Evolutionary conservation across 2,329 filamentous ascomycete genomes (phyloP), one percentile per base, ranked within the genome.

Genomic region (Dendryphion nanum): DNA sequence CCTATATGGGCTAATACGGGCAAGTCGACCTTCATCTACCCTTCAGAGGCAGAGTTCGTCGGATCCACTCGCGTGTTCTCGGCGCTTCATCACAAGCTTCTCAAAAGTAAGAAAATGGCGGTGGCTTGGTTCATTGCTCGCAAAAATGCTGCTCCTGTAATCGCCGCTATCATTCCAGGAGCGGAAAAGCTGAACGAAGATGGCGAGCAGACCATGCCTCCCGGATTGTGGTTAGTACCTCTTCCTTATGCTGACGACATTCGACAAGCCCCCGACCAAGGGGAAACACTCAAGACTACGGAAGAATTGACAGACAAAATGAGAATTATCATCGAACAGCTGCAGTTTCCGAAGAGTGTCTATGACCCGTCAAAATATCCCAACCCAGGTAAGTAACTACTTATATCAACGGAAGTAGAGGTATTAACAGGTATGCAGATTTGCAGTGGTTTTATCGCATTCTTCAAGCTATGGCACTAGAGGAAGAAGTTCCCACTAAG

Each of bases 391-490:
- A n/a, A n/a, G n/a, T n/a, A n/a, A n/a, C n/a, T n/a, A n/a, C n/a
- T n/a, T n/a, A n/a, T n/a, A n/a, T n/a, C n/a, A n/a, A n/a, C n/a
- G n/a, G n/a, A n/a, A n/a, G n/a, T n/a, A n/a, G n/a, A n/a, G n/a
- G n/a, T n/a, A n/a, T n/a, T 51, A 53, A 59, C n/a, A n/a, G n/a
- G n/a, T n/a, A n/a, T n/a, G n/a, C n/a, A n/a, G 79, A 86, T 6
- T 74, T 98, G 17, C 93, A 98, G 68, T 98, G 91, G 90, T 93
- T 97, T 69, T 98, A 97, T 72, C 84, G 82, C 45, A 95, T 98
- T 31, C 72, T 98, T 1, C 93, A 98, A 67, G 85, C 87, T 5
- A 76, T 96, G 40, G 93, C 93, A 0, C 74, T 98, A 1, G 90
- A 95, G 23, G 93, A 98, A 61, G 90, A 96, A 50, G 70, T 95